phyloP scores from a whole-genome alignment of 495 filamentous ascomycete species.

The Darksidea phi region DNA sequence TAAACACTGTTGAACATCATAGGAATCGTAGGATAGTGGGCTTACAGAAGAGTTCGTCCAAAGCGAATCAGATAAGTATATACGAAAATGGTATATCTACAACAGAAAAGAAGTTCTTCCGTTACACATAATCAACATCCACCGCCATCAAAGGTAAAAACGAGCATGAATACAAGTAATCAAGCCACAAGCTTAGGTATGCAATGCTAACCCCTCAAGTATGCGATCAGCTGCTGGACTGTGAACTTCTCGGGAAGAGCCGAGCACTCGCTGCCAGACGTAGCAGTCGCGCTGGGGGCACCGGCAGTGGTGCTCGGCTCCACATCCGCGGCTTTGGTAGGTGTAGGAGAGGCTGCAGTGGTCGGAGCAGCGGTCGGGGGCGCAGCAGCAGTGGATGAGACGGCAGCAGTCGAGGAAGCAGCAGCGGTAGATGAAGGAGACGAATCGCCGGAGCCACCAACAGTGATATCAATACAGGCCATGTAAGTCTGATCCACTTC shows the following conservation, averaged over 20 bases:
- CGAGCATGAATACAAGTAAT: too few relatives aligned
- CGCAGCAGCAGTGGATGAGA: constrained; percentile 1
- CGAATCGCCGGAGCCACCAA: constrained; percentile 39
- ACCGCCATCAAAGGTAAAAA: too few relatives aligned
- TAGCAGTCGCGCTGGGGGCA: background rate
- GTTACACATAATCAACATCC: too few relatives aligned
- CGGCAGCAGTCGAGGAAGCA: constrained; percentile 29
- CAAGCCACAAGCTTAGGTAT: too few relatives aligned
- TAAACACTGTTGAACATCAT: too few relatives aligned
- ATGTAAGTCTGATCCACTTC: constrained; percentile 71
- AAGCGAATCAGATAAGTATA: too few relatives aligned
- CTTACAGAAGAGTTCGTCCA: too few relatives aligned
- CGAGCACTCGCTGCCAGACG: background rate
- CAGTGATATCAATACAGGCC: constrained; percentile 68
- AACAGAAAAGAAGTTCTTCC: too few relatives aligned
- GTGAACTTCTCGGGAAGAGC: constrained; percentile 21
- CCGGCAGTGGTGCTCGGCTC: background rate
- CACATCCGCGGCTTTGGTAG: background rate
- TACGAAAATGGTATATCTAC: too few relatives aligned
- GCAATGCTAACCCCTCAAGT: background rate
- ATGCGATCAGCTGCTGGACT: constrained; percentile 15
- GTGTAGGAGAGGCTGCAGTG: constrained; percentile 16
- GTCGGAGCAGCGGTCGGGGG: background rate
- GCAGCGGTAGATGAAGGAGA: constrained; percentile 45
- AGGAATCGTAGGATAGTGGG: too few relatives aligned